Base-by-base conservation (phyloP, 2,329 filamentous ascomycete genomes). In the Scedosporium aurantiacum region DNA sequence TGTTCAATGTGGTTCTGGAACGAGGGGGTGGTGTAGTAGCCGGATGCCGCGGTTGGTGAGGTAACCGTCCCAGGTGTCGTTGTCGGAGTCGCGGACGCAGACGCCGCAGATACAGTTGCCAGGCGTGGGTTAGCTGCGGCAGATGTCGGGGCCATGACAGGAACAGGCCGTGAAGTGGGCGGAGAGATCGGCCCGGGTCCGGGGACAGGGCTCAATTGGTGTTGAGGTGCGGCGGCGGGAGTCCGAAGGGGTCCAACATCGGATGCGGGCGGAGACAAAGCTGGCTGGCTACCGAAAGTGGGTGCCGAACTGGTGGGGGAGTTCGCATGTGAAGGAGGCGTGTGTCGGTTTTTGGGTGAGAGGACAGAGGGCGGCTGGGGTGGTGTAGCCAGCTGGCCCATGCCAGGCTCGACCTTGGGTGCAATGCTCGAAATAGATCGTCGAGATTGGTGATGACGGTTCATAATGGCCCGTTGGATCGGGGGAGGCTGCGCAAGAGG, bases 1-100 rank as follows among this genome's bases (percentile, higher is more conserved):
- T 96, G 91, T 75, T 95, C 90, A 75, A 95, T 92, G 74, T 97
- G 93, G 73, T 89, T 94, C 71, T 95, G 91, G 76, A 96, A 97
- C 2, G 78, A 77, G 18, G 90, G 88, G 62, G 90, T 88, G 58
- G 89, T 86, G 71, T 96, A 97, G 75, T 88, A 96, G 60, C 80
- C 72, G 18, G 63, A 10, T 10, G 59, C 50, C 23, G 61, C 57
- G 23, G 37, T 62, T 32, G 69, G 67, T n/a, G 74, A 68, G 62
- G 76, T 72, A 47, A 67, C 59, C 47, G 71, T 67, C n/a, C 66
- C 63, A n/a, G 65, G 57, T 27, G 67, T 28, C 28, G 66, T 45
- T 61, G 65, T 45, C 61, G 67, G 23, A 63, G 69, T 41, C 23
- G 37, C 27, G 6, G 32, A 10, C 18, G 25, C 23, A 10, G 59